phyloP scores from a whole-genome alignment of 2,329 filamentous ascomycete species.

The Xylariaceae sp. region DNA sequence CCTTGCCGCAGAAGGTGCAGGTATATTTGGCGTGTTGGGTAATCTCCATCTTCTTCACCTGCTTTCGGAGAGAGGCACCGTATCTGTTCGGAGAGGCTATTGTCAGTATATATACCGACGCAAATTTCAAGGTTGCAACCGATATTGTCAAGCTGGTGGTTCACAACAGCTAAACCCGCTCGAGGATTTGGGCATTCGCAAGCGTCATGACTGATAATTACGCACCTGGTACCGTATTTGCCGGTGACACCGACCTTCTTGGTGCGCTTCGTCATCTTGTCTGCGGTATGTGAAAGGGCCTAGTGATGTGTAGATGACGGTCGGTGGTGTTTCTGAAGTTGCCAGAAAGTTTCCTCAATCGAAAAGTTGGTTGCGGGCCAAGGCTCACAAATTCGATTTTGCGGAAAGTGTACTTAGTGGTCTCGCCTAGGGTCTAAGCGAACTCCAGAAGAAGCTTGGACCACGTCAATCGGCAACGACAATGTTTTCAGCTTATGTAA shows the following conservation, averaged over 20 bases:
- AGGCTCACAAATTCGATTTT: slow-evolving; percentile 26
- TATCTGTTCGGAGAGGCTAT: slow-evolving; percentile 61
- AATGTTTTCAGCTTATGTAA: background rate
- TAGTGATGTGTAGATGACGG: slow-evolving; percentile 23
- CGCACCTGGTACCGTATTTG: slow-evolving; percentile 97
- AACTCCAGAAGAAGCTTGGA: slow-evolving; percentile 15
- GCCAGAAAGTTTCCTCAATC: slow-evolving; percentile 21
- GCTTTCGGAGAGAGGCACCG: slow-evolving; percentile 99
- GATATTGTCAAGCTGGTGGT: background rate
- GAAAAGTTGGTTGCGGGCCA: slow-evolving; percentile 3
- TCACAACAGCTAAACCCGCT: background rate
- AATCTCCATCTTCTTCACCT: slow-evolving; percentile 99
- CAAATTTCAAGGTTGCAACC: background rate
- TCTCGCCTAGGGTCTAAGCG: slow-evolving; percentile 27
- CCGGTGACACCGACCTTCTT: slow-evolving; percentile 99
- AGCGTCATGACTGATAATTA: slow-evolving; percentile 33
- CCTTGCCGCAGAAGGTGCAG: slow-evolving; percentile 99
- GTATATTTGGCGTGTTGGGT: slow-evolving; percentile 82
- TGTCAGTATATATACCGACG: slow-evolving; percentile 7
- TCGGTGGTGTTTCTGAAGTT: slow-evolving; percentile 15
- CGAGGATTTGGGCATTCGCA: slow-evolving; percentile 1
- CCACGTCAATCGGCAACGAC: slow-evolving; percentile 4
- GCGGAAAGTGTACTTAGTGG: slow-evolving; percentile 13
- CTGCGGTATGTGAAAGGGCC: slow-evolving; percentile 20
- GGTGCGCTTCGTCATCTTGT: slow-evolving; percentile 65